phyloP scores from a whole-genome alignment of 2,329 filamentous ascomycete genomes.

The Alternaria viburni region DNA sequence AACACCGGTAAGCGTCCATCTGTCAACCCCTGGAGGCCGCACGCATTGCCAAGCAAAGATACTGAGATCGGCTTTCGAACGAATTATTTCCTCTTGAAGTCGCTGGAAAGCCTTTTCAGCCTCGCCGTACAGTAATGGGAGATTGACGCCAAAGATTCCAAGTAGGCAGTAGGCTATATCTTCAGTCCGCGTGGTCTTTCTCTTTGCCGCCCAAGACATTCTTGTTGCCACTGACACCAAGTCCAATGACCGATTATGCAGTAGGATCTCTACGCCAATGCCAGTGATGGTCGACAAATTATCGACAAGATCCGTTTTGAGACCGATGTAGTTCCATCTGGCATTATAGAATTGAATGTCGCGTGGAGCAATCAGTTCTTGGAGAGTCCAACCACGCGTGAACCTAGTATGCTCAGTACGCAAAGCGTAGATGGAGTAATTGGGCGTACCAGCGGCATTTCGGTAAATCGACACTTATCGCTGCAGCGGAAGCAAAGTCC shows the following conservation, averaged over 20 bases:
- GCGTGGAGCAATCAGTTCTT: neutral
- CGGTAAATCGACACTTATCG: neutral
- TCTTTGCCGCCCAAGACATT: constrained; percentile 1
- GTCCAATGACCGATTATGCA: neutral
- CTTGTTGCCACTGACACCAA: neutral
- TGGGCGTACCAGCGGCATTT: neutral
- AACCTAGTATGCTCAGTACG: neutral
- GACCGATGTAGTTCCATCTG: neutral
- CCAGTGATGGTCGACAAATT: neutral
- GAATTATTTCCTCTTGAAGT: constrained; percentile 1
- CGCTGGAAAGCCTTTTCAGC: neutral
- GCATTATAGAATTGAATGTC: neutral
- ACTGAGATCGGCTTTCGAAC: neutral
- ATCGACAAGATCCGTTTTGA: neutral
- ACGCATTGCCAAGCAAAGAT: neutral
- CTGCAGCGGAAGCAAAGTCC: neutral
- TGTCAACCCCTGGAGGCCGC: neutral
- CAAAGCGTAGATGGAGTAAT: neutral
- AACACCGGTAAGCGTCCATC: neutral
- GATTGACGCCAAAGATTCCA: neutral
- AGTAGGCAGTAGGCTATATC: neutral
- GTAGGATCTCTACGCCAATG: neutral
- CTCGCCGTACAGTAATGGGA: neutral
- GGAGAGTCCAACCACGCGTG: neutral
- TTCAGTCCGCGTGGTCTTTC: neutral